Base-by-base conservation (phyloP, 163 green algal species). In the Scenedesmus sp. region DNA sequence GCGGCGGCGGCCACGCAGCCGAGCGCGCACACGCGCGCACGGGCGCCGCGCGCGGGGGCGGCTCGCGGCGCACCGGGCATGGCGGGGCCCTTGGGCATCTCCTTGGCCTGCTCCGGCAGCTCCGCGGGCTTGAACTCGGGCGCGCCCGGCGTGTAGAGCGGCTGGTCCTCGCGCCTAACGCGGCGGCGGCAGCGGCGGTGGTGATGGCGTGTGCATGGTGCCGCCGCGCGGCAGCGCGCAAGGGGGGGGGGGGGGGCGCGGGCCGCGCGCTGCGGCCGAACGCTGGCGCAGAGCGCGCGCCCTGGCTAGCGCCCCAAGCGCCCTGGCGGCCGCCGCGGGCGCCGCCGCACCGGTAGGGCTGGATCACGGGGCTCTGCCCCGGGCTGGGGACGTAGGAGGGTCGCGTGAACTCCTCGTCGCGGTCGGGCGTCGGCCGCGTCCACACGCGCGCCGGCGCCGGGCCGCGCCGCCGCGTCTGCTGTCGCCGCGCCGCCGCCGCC, bases 81-180 rank as follows among this genome's bases (percentile, higher is more conserved):
- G 31, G 56, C 84, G 3, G 86, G 86, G 11, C 78, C 70, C 26
- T 63, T 64, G 20, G 86, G 81, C 58, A 90, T 76, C 75, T 89
- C 86, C 57, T 75, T 84, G 6, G 67, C 44, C 45, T 81, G 77
- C n/a, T 90, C 86, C 45, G 86, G 86, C 20, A 78, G 70, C 81
- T 90, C 86, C 36, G 86, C 77, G 20, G 81, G 86, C 17, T 56
- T 80, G 69, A 90, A 90, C 62, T 90, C 85, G 28, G 85, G 85
- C 0, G 29, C 39, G 1, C 57, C 34, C 6, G 85, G 82, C 1
- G 65, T 73, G 57, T 87, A 87, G n/a, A 87, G 80, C 5, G 81
- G 81, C 62, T 70, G 53, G 18, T 84, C 53, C 53, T 84, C 67
- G 6, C 54, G 67, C 34, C 69, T 73, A 26, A 14, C 47, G 17